phyloP scores from a whole-genome alignment of 2,329 filamentous ascomycete species.

The Fusarium sp. region DNA sequence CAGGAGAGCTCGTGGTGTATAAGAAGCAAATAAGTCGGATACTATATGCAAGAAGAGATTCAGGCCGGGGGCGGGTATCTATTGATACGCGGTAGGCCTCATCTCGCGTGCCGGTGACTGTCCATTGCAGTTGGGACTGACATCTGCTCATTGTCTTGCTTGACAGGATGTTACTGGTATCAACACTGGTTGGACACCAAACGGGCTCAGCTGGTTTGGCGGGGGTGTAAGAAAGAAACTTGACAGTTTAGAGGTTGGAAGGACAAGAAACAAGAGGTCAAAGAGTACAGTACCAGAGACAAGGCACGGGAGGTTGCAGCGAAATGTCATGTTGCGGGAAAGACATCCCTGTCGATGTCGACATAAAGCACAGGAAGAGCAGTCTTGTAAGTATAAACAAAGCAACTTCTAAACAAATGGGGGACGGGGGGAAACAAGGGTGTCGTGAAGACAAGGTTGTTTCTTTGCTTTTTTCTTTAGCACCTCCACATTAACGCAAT shows the following conservation, averaged over 20 bases:
- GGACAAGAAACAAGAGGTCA: slow-evolving; percentile 16
- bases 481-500: slow-evolving; percentile 12
- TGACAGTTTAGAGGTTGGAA: slow-evolving; percentile 26
- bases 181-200: slow-evolving; percentile 34
- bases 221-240: slow-evolving; percentile 16
- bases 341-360: slow-evolving; percentile 17
- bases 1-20: slow-evolving; percentile 37
- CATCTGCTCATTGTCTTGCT: slow-evolving; percentile 30
- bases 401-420: slow-evolving; percentile 34
- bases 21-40: slow-evolving; percentile 42
- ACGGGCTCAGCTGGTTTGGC: slow-evolving; percentile 29
- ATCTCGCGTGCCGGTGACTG: slow-evolving; percentile 38
- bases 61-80: slow-evolving; percentile 42
- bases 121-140: slow-evolving; percentile 28
- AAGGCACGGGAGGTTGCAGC: slow-evolving; percentile 40
- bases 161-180: slow-evolving; percentile 23
- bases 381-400: slow-evolving; percentile 22
- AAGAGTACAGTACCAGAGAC: slow-evolving; percentile 21
- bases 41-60: slow-evolving; percentile 33
- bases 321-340: slow-evolving; percentile 29
- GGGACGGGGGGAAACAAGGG: slow-evolving; percentile 34
- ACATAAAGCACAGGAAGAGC: slow-evolving; percentile 12
- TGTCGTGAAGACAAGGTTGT: slow-evolving; percentile 35
- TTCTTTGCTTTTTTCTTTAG: slow-evolving; percentile 34
- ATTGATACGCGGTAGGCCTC: slow-evolving; percentile 44